These are phyloP conservation scores for Phytophthora kernoviae DNA, from an alignment of 352 stramenopile species.

Conservation along the genomic window DNA sequence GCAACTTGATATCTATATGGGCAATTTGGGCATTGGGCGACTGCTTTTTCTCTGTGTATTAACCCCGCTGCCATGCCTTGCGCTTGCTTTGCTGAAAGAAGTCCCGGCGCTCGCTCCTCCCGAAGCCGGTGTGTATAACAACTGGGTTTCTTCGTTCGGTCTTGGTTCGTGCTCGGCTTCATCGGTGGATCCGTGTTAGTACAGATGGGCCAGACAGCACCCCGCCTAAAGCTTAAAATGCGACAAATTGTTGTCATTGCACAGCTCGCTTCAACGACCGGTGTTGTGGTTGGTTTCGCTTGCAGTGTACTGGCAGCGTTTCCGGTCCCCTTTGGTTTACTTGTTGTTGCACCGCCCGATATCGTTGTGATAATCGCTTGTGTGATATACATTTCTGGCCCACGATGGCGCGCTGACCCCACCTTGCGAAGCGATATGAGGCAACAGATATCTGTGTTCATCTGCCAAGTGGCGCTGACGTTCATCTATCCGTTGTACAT, in stretches of 20 bases:
- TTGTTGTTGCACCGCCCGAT: slow-evolving; percentile 12
- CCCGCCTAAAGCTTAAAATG: slow-evolving; percentile 10
- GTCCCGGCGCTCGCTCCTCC: slow-evolving; percentile 2
- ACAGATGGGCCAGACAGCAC: slow-evolving; percentile 8
- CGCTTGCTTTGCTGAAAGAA: slow-evolving; percentile 9
- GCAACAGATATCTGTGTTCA: slow-evolving; percentile 8
- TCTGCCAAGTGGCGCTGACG: slow-evolving; percentile 15
- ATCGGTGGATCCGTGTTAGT: slow-evolving; percentile 7
- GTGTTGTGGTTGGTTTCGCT: slow-evolving; percentile 10
- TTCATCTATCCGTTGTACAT: slow-evolving; percentile 31
- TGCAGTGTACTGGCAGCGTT: slow-evolving; percentile 20
- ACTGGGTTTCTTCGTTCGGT: slow-evolving; percentile 5
- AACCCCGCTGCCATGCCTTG: slow-evolving; percentile 17
- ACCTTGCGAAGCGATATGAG: slow-evolving; percentile 2
- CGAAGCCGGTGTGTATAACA: slow-evolving; percentile 3
- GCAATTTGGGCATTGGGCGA: neutral
- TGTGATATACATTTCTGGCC: slow-evolving; percentile 6
- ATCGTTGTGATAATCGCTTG: neutral
- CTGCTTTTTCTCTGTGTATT: slow-evolving; percentile 9
- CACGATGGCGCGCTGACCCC: neutral
- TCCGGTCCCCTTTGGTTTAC: slow-evolving; percentile 36
- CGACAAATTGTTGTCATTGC: slow-evolving; percentile 12
- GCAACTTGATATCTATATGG: slow-evolving; percentile 14
- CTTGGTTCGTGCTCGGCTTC: slow-evolving; percentile 2
- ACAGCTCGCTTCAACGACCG: neutral